A percentile compares a stretch with the other conserved stretches of the same genome.
Evolutionary conservation across 768 basidiomycete genomes (phyloP).

Genomic region (Agaricus blazei): DNA sequence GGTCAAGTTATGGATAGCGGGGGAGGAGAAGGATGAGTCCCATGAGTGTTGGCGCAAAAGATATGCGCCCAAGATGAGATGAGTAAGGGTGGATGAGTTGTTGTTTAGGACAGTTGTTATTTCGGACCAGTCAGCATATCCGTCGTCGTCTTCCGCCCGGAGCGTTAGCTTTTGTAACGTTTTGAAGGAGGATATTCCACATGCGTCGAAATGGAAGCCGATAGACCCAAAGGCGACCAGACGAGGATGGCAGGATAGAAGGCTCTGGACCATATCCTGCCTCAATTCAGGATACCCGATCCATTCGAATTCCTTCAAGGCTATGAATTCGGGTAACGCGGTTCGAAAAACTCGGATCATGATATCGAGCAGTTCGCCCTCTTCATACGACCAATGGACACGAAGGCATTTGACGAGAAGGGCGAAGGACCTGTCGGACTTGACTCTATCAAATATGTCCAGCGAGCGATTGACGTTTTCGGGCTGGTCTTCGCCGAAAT

Average conservation of each 20-base stretch:
- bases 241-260: conserved; percentile 48
- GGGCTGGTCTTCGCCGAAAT: conserved; percentile 56
- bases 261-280: conserved; percentile 58
- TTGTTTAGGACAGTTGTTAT: conserved; percentile 58
- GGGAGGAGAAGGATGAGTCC: conserved; percentile 60
- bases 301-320: conserved; percentile 64
- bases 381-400: conserved; percentile 67
- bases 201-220: conserved; percentile 74
- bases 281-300: conserved; percentile 72
- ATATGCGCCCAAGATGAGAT: conserved; percentile 67
- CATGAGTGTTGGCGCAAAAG: conserved; percentile 59
- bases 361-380: conserved; percentile 60
- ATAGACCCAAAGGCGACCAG: conserved; percentile 57
- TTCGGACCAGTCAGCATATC: conserved; percentile 66
- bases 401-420: conserved; percentile 52
- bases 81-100: conserved; percentile 51
- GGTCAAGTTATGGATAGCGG: conserved; percentile 60
- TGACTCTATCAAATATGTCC: conserved; percentile 65
- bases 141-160: conserved; percentile 67
- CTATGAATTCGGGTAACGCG: conserved; percentile 58
- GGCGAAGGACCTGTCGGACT: conserved; percentile 57
- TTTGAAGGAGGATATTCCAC: conserved; percentile 58
- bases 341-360: conserved; percentile 61
- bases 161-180: conserved; percentile 61
- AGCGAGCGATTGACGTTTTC: conserved; percentile 56